Evolutionary conservation across 164 flowering plant genomes (phyloP).

Genomic region (Nelumbo lutea): DNA sequence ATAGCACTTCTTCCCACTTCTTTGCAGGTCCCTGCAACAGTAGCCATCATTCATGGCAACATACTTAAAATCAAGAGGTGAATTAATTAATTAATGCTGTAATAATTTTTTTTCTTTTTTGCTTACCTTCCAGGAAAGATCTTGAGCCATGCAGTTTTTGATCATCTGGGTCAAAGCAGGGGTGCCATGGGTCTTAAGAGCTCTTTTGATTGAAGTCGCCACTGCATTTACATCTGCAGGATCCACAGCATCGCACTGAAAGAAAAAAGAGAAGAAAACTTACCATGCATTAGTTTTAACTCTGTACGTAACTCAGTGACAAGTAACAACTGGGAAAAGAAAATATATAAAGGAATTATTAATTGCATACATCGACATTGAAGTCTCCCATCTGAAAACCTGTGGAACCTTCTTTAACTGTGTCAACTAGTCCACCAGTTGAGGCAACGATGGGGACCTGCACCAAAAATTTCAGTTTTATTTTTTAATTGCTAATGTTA

Average conservation of each 20-base stretch:
- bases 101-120: neutral
- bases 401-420: constrained; percentile 88
- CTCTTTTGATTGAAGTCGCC: constrained; percentile 45
- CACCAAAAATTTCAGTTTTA: neutral
- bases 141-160: constrained; percentile 84
- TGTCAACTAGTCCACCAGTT: constrained; percentile 95
- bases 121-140: constrained; percentile 94
- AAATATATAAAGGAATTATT: too few relatives aligned
- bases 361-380: constrained; percentile 60
- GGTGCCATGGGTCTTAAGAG: constrained; percentile 55
- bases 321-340: too few relatives aligned
- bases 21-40: constrained; percentile 73
- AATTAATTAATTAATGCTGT: neutral
- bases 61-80: too few relatives aligned
- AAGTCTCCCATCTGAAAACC: constrained; percentile 95
- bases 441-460: constrained; percentile 78
- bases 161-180: constrained; percentile 67
- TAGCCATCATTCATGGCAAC: neutral
- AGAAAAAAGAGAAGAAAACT: neutral
- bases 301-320: too few relatives aligned
- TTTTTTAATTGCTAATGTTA: too few relatives aligned
- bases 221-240: constrained; percentile 68
- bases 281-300: too few relatives aligned
- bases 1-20: constrained; percentile 63
- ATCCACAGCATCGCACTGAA: constrained; percentile 70